Conservation (phyloP, 306 rosid genomes). For the Rubus parviflorus region DNA sequence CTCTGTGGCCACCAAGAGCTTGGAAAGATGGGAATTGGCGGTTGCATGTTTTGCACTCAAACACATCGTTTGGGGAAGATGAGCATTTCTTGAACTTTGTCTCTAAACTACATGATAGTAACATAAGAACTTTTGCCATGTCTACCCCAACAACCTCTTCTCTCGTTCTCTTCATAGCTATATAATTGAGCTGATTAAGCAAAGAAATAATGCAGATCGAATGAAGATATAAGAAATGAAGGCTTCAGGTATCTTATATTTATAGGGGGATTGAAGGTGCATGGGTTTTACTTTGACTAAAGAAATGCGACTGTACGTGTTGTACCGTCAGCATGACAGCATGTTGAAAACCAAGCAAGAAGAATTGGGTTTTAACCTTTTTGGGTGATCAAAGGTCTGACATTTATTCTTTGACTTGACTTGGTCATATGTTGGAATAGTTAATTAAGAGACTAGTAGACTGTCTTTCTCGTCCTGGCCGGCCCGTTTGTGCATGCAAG, state of each 20-base stretch:
- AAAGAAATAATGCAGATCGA: not conserved
- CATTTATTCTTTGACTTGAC: not conserved
- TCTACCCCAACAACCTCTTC: slow-evolving; percentile 10
- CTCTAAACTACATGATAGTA: slow-evolving; percentile 33
- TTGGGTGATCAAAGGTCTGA: not conserved
- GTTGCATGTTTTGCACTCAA: slow-evolving; percentile 70
- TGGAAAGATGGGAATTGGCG: slow-evolving; percentile 70
- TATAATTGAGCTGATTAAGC: not conserved
- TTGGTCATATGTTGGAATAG: not conserved
- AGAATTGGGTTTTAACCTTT: not conserved
- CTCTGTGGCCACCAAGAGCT: slow-evolving; percentile 91
- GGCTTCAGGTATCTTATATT: not conserved
- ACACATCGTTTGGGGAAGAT: not conserved
- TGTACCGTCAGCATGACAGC: not conserved
- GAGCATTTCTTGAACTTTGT: not conserved
- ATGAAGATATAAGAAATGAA: not conserved
- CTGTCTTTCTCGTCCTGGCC: not conserved
- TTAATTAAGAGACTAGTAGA: no score
- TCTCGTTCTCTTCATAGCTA: not conserved
- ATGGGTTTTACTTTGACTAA: not conserved
- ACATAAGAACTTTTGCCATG: slow-evolving; percentile 35
- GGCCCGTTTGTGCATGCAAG: not conserved
- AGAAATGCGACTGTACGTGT: no score
- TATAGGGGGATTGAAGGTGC: not conserved
- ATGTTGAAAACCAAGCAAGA: not conserved